Conservation (phyloP, 495 filamentous ascomycete genomes). For the Rostrohypoxylon terebratum region DNA sequence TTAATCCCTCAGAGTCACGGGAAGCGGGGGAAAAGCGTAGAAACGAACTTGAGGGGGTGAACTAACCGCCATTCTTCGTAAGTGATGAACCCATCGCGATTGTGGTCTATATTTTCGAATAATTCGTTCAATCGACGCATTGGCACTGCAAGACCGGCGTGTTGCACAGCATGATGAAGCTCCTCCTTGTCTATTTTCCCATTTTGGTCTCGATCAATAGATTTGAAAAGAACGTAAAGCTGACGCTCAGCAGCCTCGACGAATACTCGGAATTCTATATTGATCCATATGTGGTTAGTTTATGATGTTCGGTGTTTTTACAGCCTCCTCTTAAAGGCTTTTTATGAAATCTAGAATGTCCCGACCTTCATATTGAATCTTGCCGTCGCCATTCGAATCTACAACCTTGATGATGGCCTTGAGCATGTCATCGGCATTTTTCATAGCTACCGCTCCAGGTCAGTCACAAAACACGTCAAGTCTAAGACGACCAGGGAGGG, state of each 20-base stretch:
- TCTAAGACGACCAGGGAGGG: constrained; percentile 18
- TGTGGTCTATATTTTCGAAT: constrained; percentile 88
- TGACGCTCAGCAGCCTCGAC: constrained; percentile 87
- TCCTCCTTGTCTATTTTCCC: constrained; percentile 90
- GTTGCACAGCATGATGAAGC: constrained; percentile 79
- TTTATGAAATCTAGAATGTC: constrained; percentile 6
- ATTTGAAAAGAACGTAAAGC: constrained; percentile 82
- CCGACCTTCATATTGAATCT: constrained; percentile 87
- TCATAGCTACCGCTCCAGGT: constrained; percentile 72
- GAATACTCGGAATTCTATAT: constrained; percentile 85
- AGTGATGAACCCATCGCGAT: constrained; percentile 86
- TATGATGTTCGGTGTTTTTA: not conserved
- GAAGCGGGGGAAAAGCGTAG: constrained; percentile 1
- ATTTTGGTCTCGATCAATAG: constrained; percentile 87
- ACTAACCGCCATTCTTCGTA: constrained; percentile 97
- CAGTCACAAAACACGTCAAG: constrained; percentile 34
- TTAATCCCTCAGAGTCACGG: constrained; percentile 38
- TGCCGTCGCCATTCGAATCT: constrained; percentile 87
- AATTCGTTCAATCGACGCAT: constrained; percentile 82
- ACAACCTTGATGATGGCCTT: constrained; percentile 80
- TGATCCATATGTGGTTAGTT: constrained; percentile 14
- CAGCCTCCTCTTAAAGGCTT: not conserved
- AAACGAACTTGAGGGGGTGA: constrained; percentile 14
- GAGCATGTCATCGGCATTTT: constrained; percentile 92
- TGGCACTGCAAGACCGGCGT: constrained; percentile 82